Conservation (phyloP, 2,329 filamentous ascomycete genomes). For the Cylindrodendrum hubeiense region DNA sequence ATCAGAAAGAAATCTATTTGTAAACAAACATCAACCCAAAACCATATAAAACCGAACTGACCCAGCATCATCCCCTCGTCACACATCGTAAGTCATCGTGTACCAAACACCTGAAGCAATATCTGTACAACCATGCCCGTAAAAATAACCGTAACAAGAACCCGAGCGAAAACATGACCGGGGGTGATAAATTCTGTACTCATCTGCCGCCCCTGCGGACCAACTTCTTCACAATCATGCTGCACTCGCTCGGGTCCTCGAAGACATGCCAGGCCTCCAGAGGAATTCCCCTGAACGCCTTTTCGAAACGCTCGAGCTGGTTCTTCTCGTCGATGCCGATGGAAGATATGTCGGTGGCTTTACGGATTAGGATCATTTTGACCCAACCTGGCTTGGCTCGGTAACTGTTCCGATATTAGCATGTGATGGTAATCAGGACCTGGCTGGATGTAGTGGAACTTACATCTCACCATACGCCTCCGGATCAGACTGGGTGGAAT, state of each 20-base stretch:
- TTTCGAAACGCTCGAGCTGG: constrained; percentile 80
- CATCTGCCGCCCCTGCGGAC: constrained; percentile 28
- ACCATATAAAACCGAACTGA: neutral
- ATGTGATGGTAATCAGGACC: neutral
- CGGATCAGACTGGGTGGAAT: constrained; percentile 92
- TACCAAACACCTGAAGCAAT: neutral
- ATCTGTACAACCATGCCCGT: neutral
- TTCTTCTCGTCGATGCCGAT: constrained; percentile 80
- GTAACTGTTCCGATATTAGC: constrained; percentile 56
- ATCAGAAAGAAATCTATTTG: neutral
- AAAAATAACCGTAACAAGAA: neutral
- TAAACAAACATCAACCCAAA: neutral
- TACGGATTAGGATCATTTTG: constrained; percentile 85
- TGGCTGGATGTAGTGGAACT: constrained; percentile 40
- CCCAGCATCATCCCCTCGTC: neutral
- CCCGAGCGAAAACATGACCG: neutral
- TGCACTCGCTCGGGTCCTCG: constrained; percentile 77
- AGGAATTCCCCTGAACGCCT: constrained; percentile 83
- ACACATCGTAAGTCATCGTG: neutral
- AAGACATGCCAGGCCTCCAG: constrained; percentile 84
- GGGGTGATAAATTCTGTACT: neutral
- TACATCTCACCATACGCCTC: constrained; percentile 89
- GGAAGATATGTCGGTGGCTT: constrained; percentile 79
- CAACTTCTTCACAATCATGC: constrained; percentile 45
- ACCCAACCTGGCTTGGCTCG: constrained; percentile 81